Conservation (phyloP, 75 land plant genomes). For the Gnetum montanum region DNA sequence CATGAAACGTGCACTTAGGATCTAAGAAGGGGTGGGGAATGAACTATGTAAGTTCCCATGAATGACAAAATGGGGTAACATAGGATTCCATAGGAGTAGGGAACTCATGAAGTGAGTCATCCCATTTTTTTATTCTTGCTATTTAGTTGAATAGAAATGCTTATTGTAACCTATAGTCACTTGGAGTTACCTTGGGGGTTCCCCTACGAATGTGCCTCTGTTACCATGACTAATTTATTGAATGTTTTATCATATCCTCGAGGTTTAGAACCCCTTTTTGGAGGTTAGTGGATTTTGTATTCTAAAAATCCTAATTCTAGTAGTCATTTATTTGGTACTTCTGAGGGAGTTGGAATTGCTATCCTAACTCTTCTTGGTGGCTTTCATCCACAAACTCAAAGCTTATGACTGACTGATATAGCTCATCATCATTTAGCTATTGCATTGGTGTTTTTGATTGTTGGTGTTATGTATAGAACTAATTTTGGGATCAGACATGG, state of each 20-base stretch:
- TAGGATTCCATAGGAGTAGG: no score
- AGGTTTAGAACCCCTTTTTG: constrained; percentile 3
- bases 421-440: no score
- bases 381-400: constrained; percentile 17
- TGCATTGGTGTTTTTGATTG: constrained; percentile 5
- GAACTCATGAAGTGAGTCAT: no score
- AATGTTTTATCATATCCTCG: constrained; percentile 1
- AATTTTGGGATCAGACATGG: constrained; percentile 3
- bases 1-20: no score
- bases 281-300: neutral
- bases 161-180: no score
- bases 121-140: no score
- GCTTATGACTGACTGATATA: constrained; percentile 13
- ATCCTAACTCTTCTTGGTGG: constrained; percentile 16
- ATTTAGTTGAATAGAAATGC: no score
- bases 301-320: neutral
- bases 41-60: no score
- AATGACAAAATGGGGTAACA: no score
- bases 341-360: constrained; percentile 3
- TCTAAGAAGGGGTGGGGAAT: no score
- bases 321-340: constrained; percentile 1
- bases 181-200: no score
- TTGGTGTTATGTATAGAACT: constrained; percentile 1
- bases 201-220: no score
- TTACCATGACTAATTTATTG: constrained; percentile 1